Percentiles rank a stretch among this genome's conserved stretches.
phyloP scores from a whole-genome alignment of 768 basidiomycete species.

The Suillus hirtellus region DNA sequence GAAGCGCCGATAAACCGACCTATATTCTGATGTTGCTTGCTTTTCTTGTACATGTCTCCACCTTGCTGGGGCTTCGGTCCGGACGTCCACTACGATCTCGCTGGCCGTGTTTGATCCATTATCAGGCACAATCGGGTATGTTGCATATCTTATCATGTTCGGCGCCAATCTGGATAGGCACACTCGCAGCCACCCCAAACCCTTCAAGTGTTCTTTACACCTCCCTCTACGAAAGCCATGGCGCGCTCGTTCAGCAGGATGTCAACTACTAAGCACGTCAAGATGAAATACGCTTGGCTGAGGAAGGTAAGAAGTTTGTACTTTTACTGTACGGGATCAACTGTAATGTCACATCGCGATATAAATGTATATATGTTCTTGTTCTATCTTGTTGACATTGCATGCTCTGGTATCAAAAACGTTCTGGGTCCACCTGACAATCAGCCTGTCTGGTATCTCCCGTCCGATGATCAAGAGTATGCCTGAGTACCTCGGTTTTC shows the following conservation, averaged over 20 bases:
- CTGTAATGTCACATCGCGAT: too few relatives aligned
- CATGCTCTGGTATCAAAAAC: too few relatives aligned
- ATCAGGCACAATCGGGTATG: constrained; percentile 62
- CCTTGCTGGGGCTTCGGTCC: constrained; percentile 53
- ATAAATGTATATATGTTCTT: too few relatives aligned
- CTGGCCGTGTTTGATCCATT: constrained; percentile 56
- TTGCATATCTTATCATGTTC: neutral
- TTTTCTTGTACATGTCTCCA: constrained; percentile 40
- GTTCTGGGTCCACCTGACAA: too few relatives aligned
- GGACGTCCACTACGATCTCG: constrained; percentile 42
- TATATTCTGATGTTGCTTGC: constrained; percentile 17
- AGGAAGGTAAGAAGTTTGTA: too few relatives aligned
- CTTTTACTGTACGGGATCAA: too few relatives aligned
- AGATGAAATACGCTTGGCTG: neutral
- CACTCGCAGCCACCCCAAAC: neutral
- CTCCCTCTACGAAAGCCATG: constrained; percentile 50
- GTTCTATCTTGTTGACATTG: too few relatives aligned
- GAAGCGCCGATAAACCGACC: too few relatives aligned
- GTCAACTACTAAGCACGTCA: constrained; percentile 14
- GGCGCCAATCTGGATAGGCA: constrained; percentile 7
- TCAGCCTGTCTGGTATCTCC: too few relatives aligned
- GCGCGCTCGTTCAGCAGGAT: constrained; percentile 46
- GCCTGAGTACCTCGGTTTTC: too few relatives aligned
- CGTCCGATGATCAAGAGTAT: too few relatives aligned
- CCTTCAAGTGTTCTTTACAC: constrained; percentile 52